Evolutionary conservation across 306 rosid species (phyloP).

Genomic region (Trifolium pratense): DNA sequence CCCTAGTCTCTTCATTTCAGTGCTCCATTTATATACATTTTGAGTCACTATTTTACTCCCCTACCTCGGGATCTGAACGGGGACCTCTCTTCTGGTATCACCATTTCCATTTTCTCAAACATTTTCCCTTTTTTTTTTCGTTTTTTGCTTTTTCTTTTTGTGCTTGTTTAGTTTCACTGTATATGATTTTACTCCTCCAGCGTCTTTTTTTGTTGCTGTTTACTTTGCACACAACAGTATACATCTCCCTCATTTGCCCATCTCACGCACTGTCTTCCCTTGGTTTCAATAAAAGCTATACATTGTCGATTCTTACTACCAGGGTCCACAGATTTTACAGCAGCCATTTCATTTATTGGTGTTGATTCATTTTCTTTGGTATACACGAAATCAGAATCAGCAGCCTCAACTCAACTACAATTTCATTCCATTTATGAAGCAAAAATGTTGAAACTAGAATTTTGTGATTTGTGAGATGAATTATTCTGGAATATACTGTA

Average conservation of each 20-base stretch:
- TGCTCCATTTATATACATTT: conserved; percentile 44
- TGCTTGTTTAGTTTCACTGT: neutral
- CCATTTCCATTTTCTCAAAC: neutral
- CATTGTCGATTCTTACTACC: no score
- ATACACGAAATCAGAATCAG: no score
- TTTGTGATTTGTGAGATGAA: neutral
- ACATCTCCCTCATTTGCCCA: no score
- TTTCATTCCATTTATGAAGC: no score
- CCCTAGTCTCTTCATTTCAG: conserved; percentile 32
- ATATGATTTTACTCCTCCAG: conserved; percentile 6
- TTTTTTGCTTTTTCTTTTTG: neutral
- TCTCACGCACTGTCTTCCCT: no score
- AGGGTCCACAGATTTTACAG: conserved; percentile 15
- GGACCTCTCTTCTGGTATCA: conserved; percentile 48
- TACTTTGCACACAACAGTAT: no score
- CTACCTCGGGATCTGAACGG: conserved; percentile 23
- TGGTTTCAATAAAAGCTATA: no score
- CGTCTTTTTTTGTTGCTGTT: neutral
- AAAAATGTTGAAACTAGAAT: neutral
- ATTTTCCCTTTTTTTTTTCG: neutral
- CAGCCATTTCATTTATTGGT: no score
- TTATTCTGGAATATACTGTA: neutral
- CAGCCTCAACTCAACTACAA: no score
- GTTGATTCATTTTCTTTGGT: no score
- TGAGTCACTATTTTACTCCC: neutral